Evolutionary conservation across 179 eudicot genomes (phyloP), one percentile per base, ranked within the genome.

Genomic region (Beta lomatogona): DNA sequence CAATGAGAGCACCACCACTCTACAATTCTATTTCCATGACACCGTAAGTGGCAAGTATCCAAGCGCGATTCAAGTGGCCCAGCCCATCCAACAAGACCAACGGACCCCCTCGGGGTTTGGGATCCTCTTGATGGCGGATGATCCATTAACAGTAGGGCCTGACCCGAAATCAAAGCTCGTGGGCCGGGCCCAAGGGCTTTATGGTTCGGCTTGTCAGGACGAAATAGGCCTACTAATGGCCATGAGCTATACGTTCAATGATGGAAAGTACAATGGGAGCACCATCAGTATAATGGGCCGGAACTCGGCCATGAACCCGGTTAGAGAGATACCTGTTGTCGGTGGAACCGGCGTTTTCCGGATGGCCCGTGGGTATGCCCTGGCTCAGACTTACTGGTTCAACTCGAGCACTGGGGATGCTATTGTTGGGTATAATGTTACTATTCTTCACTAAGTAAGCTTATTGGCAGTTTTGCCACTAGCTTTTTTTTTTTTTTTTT

Each of bases 11-110:
- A 88, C 82, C 3, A 88, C 90, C 13, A 84, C 85, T 44, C 90
- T 89, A 5, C 81, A 87, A 66, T 89, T 89, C 86, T 89, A 88
- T 80, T 89, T 91, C 86, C 94, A 91, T 81, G 94, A 91, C 84
- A 86, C 58, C 6, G 54, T 61, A 9, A 89, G 89, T 31, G 94
- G 94, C 28, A 82, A 82, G 10, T 80, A 36, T 80, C 90, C 91
- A 4, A 77, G 82, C 16, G 87, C 89, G 0, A 70, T 91, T 13
- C 36, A 14, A 19, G 89, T 91, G 41, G 91, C 88, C 72, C 73
- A 78, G 31, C 83, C 90, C 12, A 14, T 82, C 22, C 64, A 69
- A 53, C 60, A 82, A 36, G 25, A n/a, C 61, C 82, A 36, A 52
- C 82, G 44, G 5, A 76, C 82, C 7, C 59, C 15, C 21, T 72